Conservation (phyloP, 179 eudicot species). For the Patellifolia procumbens region DNA sequence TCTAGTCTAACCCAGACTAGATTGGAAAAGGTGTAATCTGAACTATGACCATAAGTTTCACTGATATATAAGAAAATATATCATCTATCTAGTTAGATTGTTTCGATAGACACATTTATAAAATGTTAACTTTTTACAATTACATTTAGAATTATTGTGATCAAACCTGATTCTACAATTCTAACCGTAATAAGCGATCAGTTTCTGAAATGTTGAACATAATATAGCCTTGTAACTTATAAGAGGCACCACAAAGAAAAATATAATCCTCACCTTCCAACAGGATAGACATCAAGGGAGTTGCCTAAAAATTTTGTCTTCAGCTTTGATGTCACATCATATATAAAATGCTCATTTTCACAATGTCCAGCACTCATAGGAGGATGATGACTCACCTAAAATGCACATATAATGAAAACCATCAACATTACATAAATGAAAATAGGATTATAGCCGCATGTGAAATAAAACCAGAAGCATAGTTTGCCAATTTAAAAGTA, state of each 20-base stretch:
- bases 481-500: no score
- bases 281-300: slow-evolving; percentile 88
- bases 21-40: no score
- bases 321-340: slow-evolving; percentile 91
- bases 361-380: slow-evolving; percentile 98
- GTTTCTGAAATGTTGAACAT: not conserved
- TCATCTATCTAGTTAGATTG: no score
- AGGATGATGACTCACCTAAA: slow-evolving; percentile 93
- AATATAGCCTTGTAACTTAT: not conserved
- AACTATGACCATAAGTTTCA: no score
- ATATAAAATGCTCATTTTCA: slow-evolving; percentile 86
- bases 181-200: no score
- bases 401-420: not conserved
- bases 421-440: not conserved
- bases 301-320: slow-evolving; percentile 93
- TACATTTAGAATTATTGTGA: no score
- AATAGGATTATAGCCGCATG: not conserved
- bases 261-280: slow-evolving; percentile 72
- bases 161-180: no score
- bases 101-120: no score
- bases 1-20: no score
- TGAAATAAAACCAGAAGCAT: no score
- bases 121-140: no score
- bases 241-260: not conserved
- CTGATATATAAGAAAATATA: no score